Evolutionary conservation across 176 grass and related monocot genomes (phyloP).

Genomic region (Eragrostis nindensis): DNA sequence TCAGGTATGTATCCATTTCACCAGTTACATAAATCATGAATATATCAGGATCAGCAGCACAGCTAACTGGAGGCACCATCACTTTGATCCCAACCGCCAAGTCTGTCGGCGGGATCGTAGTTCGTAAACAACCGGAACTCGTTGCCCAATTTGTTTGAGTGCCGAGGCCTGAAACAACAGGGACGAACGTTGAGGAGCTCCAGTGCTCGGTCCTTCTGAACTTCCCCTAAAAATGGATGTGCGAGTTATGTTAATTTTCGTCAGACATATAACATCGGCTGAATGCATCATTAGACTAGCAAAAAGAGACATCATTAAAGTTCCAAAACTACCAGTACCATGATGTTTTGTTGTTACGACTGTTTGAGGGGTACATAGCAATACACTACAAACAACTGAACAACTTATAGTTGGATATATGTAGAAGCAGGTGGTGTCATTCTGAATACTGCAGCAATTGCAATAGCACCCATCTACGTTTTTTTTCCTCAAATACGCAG

Average conservation of each 20-base stretch:
- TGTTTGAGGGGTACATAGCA: background rate
- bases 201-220: conserved; percentile 69
- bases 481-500: no score
- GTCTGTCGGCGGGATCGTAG: conserved; percentile 61
- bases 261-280: background rate
- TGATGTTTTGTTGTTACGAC: background rate
- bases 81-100: conserved; percentile 70
- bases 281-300: background rate
- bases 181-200: conserved; percentile 70
- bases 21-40: background rate
- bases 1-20: background rate
- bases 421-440: background rate
- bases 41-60: background rate
- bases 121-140: conserved; percentile 80
- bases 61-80: background rate
- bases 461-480: no score
- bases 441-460: background rate
- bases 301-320: background rate
- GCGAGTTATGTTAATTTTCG: background rate
- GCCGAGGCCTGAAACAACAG: conserved; percentile 71
- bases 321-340: background rate
- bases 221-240: conserved; percentile 58
- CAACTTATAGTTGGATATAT: background rate
- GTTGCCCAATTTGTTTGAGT: conserved; percentile 88
- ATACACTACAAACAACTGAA: background rate